These are phyloP conservation scores for Gyrodon lividus DNA, from an alignment of 768 basidiomycete genomes.

Conservation along the genomic window DNA sequence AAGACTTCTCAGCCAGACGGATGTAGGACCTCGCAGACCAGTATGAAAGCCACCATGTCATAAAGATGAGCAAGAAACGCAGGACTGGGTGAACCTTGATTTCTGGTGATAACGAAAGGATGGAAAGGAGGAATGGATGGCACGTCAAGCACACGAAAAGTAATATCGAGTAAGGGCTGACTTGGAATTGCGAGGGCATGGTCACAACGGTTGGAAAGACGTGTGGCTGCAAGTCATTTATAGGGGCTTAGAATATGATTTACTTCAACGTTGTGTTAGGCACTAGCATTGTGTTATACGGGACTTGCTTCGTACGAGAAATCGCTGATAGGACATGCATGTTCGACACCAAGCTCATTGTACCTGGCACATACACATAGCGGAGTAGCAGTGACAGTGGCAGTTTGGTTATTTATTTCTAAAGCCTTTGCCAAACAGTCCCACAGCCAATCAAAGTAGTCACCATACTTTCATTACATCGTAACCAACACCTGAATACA, in stretches of 20 bases:
- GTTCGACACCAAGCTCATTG: too few relatives aligned
- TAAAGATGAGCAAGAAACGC: conserved; percentile 23
- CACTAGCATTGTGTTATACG: too few relatives aligned
- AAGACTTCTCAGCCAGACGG: conserved; percentile 18
- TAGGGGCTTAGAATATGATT: not conserved
- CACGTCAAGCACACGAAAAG: conserved; percentile 15
- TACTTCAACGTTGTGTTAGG: not conserved
- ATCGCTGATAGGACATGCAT: too few relatives aligned
- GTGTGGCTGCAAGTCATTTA: not conserved
- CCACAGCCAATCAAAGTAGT: too few relatives aligned
- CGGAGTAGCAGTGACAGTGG: too few relatives aligned
- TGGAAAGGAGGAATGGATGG: conserved; percentile 17
- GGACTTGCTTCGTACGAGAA: too few relatives aligned
- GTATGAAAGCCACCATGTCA: conserved; percentile 21
- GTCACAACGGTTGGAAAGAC: conserved; percentile 7
- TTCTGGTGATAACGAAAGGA: conserved; percentile 12
- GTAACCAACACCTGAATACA: too few relatives aligned
- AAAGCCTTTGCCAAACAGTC: too few relatives aligned
- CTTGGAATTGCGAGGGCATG: conserved; percentile 6
- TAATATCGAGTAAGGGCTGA: not conserved
- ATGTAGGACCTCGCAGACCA: conserved; percentile 20
- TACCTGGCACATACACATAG: too few relatives aligned
- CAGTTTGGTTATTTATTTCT: too few relatives aligned
- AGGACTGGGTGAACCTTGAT: conserved; percentile 7
- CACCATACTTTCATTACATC: too few relatives aligned